Evolutionary conservation across 2,329 filamentous ascomycete genomes (phyloP).

Genomic region (Byssochlamys sp.): DNA sequence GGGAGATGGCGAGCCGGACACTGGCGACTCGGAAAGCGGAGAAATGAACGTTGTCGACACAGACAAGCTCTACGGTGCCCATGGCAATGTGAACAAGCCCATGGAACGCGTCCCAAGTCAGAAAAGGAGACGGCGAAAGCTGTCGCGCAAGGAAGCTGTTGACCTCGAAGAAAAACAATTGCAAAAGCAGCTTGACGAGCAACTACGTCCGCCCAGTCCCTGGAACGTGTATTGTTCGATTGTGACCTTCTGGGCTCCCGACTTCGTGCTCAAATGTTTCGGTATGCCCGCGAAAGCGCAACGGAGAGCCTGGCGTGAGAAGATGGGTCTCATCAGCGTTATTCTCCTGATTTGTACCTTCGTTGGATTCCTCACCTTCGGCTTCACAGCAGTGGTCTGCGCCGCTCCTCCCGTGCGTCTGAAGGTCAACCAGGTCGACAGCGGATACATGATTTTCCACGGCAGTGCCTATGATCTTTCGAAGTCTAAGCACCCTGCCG

Average conservation of each 20-base stretch:
- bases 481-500: conserved; percentile 66
- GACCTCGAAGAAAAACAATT: conserved; percentile 52
- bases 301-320: conserved; percentile 89
- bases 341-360: conserved; percentile 78
- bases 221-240: conserved; percentile 95
- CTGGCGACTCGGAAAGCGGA: conserved; percentile 54
- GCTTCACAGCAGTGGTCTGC: conserved; percentile 85
- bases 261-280: conserved; percentile 73
- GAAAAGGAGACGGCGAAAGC: conserved; percentile 47
- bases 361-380: conserved; percentile 92
- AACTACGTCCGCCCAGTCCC: conserved; percentile 67
- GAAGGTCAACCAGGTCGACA: conserved; percentile 69
- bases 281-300: conserved; percentile 78
- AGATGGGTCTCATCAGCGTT: conserved; percentile 91
- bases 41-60: conserved; percentile 41
- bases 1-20: conserved; percentile 47
- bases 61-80: conserved; percentile 24
- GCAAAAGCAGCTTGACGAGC: conserved; percentile 49
- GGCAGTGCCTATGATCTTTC: conserved; percentile 79
- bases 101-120: conserved; percentile 34
- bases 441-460: conserved; percentile 91
- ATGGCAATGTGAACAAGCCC: conserved; percentile 29
- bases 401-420: conserved; percentile 61
- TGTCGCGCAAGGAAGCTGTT: conserved; percentile 52
- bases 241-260: conserved; percentile 88